These are phyloP conservation scores for Xenoacremonium recifei DNA, from an alignment of 2,329 filamentous ascomycete genomes.

Conservation along the genomic window DNA sequence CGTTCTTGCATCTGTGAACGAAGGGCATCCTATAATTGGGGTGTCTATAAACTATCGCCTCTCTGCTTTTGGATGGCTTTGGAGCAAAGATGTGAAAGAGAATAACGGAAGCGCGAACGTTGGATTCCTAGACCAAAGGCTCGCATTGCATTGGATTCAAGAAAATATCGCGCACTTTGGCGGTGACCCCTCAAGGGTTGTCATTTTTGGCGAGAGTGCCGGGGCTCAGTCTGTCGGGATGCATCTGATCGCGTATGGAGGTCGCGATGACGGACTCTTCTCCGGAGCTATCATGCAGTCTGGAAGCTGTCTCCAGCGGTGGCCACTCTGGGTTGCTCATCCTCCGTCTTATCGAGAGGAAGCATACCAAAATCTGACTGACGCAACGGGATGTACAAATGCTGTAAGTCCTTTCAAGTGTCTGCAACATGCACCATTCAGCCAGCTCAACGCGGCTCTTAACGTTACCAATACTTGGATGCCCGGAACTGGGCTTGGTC, in stretches of 20 bases:
- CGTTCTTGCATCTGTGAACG: constrained; percentile 44
- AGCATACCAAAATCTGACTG: constrained; percentile 29
- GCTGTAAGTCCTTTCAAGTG: too few species aligned
- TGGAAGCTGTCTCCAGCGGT: too few species aligned
- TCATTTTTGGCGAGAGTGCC: constrained; percentile 54
- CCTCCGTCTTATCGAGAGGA: constrained; percentile 12
- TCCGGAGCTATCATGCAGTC: constrained; percentile 50
- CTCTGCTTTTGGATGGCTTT: constrained; percentile 51
- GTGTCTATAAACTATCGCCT: constrained; percentile 52
- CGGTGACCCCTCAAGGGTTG: constrained; percentile 45
- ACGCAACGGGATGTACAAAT: constrained; percentile 19
- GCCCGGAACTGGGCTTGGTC: too few species aligned
- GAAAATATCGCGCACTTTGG: constrained; percentile 51
- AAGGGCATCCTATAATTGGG: constrained; percentile 46
- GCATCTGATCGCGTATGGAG: constrained; percentile 52
- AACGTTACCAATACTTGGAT: too few species aligned
- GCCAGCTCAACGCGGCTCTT: too few species aligned
- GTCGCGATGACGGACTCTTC: constrained; percentile 53
- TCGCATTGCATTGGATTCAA: constrained; percentile 49
- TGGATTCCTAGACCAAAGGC: constrained; percentile 48
- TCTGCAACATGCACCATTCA: constrained; percentile 30
- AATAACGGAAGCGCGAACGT: constrained; percentile 47
- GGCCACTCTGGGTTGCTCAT: constrained; percentile 22
- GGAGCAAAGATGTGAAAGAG: constrained; percentile 39
- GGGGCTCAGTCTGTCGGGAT: constrained; percentile 48